A percentile compares a stretch with the other conserved stretches of the same genome.
Evolutionary conservation across 2,329 filamentous ascomycete species (phyloP).

Genomic region (Fusarium staphyleae): DNA sequence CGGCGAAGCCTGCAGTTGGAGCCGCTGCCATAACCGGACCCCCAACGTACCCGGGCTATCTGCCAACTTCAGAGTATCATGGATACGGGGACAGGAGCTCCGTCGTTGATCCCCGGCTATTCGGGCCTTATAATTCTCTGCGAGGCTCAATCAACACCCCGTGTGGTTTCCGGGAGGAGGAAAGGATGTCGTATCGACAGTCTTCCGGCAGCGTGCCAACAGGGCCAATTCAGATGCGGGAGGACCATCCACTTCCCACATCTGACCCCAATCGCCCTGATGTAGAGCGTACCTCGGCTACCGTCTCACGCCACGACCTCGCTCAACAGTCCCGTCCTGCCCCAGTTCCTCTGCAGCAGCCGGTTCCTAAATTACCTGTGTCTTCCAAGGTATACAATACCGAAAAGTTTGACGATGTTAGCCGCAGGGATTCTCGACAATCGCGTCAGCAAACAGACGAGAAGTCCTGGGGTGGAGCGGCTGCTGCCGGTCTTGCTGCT

Average conservation of each 20-base stretch:
- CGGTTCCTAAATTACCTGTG: constrained; percentile 78
- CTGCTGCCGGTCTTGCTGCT: constrained; percentile 57
- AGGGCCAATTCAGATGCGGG: constrained; percentile 56
- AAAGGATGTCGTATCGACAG: constrained; percentile 35
- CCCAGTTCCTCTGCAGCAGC: constrained; percentile 79
- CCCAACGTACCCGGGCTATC: constrained; percentile 38
- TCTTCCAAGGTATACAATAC: constrained; percentile 71
- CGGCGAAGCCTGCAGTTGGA: constrained; percentile 35
- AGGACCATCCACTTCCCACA: constrained; percentile 71
- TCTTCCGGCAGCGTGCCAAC: constrained; percentile 35
- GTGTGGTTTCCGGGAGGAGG: constrained; percentile 59
- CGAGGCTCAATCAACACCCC: constrained; percentile 61
- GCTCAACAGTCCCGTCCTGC: constrained; percentile 58
- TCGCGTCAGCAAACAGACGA: constrained; percentile 46
- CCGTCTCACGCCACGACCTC: constrained; percentile 51
- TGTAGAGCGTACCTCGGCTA: constrained; percentile 58
- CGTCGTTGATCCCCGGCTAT: constrained; percentile 64
- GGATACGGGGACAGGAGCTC: constrained; percentile 52
- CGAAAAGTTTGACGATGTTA: constrained; percentile 50
- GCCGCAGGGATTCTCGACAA: constrained; percentile 44
- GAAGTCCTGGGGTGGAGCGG: constrained; percentile 52
- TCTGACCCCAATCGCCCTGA: constrained; percentile 71
- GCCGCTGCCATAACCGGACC: constrained; percentile 45
- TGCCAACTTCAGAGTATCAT: constrained; percentile 17
- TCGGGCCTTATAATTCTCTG: constrained; percentile 68